Evolutionary conservation across 306 rosid species (phyloP), one percentile per base, ranked within the genome.

Genomic region (Malus domestica): DNA sequence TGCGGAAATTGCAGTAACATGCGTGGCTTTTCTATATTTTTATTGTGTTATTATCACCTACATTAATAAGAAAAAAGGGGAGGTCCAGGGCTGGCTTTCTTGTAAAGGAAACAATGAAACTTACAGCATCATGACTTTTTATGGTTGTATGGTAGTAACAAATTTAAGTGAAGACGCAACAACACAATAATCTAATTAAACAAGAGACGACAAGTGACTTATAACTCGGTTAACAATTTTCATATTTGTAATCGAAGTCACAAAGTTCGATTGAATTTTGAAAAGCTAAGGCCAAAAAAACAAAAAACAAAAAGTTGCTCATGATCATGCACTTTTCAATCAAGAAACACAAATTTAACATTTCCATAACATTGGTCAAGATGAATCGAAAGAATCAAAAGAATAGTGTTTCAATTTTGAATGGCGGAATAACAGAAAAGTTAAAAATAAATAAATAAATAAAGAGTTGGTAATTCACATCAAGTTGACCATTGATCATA

Each of bases 1-100:
- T 88, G 96, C 87, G 97, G 87, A 83, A 60, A 84, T 83, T 79
- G 85, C 85, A 85, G 85, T 77, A 65, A 67, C 86, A 15, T 85
- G 59, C 81, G 84, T 85, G 88, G 88, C 87, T 83, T 81, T 80
- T 64, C 85, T 68, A 12, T 81, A 55, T 85, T 76, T 84, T 27
- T 78, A 78, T 83, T 86, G 80, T 84, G 57, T 81, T 79, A 82
- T 75, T 83, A 81, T 83, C 84, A 85, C 85, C 76, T 68, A 64
- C 80, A 52, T 71, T 32, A 72, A 55, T 82, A 80, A 69, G 45
- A 40, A 51, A 49, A 79, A 71, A 68, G 29, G 54, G 42, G 72
- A 70, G 44, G 60, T 19, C 62, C 52, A 71, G 68, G 68, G 77
- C 71, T 35, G 68, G 77, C 77, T 91, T 88, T 83, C 84, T 93